A percentile compares a stretch with the other conserved stretches of the same genome.
Evolutionary conservation across 148 eudicot species (phyloP).

Genomic region (Oxyria digyna): DNA sequence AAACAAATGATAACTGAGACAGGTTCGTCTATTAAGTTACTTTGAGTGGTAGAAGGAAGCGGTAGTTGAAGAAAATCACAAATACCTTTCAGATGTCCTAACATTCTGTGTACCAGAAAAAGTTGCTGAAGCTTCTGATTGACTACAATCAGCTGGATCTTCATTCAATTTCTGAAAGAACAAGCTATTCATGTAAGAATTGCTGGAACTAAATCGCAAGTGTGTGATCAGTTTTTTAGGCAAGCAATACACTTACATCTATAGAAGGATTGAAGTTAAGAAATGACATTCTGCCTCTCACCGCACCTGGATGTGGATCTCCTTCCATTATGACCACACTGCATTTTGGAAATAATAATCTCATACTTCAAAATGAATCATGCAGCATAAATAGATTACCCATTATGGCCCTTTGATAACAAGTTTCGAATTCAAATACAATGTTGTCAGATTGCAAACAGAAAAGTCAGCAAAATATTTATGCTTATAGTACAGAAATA

Average conservation of each 20-base stretch:
- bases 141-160: conserved; percentile 21
- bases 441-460: not conserved
- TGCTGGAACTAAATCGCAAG: conserved; percentile 4
- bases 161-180: conserved; percentile 58
- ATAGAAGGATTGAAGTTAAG: conserved; percentile 73
- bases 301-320: conserved; percentile 72
- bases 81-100: conserved; percentile 28
- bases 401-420: not conserved
- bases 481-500: not conserved
- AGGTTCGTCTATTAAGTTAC: not conserved
- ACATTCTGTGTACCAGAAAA: conserved; percentile 31
- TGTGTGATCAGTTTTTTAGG: conserved; percentile 3
- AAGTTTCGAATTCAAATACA: not conserved
- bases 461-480: not conserved
- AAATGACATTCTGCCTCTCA: conserved; percentile 89
- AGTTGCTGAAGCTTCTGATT: conserved; percentile 36
- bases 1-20: not conserved
- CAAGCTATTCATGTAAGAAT: conserved; percentile 25
- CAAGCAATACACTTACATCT: conserved; percentile 61
- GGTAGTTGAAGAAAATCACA: not conserved
- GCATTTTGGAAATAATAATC: conserved; percentile 9
- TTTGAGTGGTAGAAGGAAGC: not conserved
- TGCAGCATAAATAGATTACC: not conserved
- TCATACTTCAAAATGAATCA: not conserved
- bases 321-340: conserved; percentile 90